These are phyloP conservation scores for Lipomyces orientalis DNA, from an alignment of 805 yeast genomes.

Conservation along the genomic window DNA sequence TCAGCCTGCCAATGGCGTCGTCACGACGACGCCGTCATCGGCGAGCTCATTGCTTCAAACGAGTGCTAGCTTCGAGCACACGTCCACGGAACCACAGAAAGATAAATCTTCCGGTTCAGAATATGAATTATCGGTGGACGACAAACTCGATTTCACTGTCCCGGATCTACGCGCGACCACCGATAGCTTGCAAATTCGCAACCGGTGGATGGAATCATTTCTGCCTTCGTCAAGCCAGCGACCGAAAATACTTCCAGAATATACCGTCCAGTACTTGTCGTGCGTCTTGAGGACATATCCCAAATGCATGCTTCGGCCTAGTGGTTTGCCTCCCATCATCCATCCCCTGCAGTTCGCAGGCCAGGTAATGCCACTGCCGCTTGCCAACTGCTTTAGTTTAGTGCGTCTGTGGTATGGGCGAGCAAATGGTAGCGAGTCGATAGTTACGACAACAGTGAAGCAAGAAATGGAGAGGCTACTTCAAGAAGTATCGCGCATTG, in stretches of 20 bases:
- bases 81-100: no score
- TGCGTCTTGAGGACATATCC: slow-evolving; percentile 13
- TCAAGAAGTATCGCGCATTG: background rate
- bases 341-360: slow-evolving; percentile 6
- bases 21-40: no score
- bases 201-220: slow-evolving; percentile 7
- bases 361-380: slow-evolving; percentile 1
- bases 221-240: slow-evolving; percentile 2
- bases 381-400: slow-evolving; percentile 8
- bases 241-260: background rate
- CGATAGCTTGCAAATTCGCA: slow-evolving; percentile 1
- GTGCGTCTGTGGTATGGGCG: slow-evolving; percentile 11
- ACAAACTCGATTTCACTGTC: no score
- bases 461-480: slow-evolving; percentile 9
- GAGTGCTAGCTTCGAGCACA: no score
- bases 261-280: slow-evolving; percentile 1
- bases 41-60: no score
- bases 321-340: slow-evolving; percentile 3
- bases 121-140: no score
- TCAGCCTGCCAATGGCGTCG: no score
- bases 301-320: slow-evolving; percentile 1
- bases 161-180: background rate
- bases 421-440: background rate
- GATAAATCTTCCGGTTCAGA: no score
- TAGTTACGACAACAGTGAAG: background rate